A percentile compares a stretch with the other conserved stretches of the same genome.
Conservation (phyloP, 495 filamentous ascomycete species). For the Chlorociboria aeruginascens region DNA sequence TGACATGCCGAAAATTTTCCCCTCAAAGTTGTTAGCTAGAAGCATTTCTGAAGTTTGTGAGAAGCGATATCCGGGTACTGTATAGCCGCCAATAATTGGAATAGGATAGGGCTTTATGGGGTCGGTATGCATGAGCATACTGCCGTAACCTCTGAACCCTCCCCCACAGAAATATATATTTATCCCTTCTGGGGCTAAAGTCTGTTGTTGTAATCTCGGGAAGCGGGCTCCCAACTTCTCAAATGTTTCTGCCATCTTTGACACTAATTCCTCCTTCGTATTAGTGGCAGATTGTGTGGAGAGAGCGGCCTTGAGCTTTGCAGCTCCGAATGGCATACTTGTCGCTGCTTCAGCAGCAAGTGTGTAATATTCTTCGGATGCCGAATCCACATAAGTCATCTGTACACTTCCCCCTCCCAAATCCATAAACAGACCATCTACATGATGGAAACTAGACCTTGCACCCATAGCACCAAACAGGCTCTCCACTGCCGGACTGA, state of each 20-base stretch:
- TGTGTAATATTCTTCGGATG: constrained; percentile 27
- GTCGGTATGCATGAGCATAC: constrained; percentile 63
- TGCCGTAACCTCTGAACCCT: constrained; percentile 85
- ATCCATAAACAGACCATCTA: constrained; percentile 71
- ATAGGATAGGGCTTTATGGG: constrained; percentile 67
- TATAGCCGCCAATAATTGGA: constrained; percentile 73
- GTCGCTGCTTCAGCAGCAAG: constrained; percentile 34
- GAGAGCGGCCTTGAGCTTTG: constrained; percentile 57
- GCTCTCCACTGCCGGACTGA: constrained; percentile 73
- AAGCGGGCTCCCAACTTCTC: constrained; percentile 29
- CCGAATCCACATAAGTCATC: constrained; percentile 68
- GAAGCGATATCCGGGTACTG: constrained; percentile 48
- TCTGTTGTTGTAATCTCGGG: constrained; percentile 28
- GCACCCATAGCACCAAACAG: constrained; percentile 75
- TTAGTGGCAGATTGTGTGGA: constrained; percentile 30
- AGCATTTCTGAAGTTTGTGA: constrained; percentile 46
- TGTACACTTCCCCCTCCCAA: constrained; percentile 86
- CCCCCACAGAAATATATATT: constrained; percentile 80
- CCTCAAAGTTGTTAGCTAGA: constrained; percentile 37
- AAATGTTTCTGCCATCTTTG: constrained; percentile 49
- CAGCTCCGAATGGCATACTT: constrained; percentile 74
- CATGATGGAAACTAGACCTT: constrained; percentile 55
- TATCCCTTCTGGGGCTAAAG: constrained; percentile 39
- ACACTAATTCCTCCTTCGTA: constrained; percentile 41
- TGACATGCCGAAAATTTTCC: constrained; percentile 69